Conservation (phyloP, 495 filamentous ascomycete species). For the Glonium stellatum region DNA sequence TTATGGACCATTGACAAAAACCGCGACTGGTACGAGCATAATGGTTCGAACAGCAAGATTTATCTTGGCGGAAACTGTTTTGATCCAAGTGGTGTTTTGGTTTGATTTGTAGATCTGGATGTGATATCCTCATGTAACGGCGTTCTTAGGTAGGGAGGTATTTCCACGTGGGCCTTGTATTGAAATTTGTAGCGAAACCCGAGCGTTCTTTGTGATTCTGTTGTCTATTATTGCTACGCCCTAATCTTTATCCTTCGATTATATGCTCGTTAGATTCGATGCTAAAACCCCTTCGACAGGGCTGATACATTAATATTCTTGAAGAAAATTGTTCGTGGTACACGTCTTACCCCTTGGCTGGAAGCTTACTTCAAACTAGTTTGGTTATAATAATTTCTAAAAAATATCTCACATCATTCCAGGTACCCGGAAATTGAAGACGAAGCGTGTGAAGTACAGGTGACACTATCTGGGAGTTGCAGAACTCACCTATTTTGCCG, state of each 20-base stretch:
- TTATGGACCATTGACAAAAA: conserved; percentile 26
- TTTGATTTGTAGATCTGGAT: conserved; percentile 1
- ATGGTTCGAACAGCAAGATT: not conserved
- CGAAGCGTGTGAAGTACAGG: too few relatives aligned
- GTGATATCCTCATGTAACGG: not conserved
- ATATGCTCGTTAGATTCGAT: not conserved
- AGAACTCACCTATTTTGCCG: too few relatives aligned
- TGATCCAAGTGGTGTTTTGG: not conserved
- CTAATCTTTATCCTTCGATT: not conserved
- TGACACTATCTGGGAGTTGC: too few relatives aligned
- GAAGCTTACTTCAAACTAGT: too few relatives aligned
- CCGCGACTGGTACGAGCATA: not conserved
- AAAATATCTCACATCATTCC: too few relatives aligned
- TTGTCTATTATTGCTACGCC: not conserved
- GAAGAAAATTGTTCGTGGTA: too few relatives aligned
- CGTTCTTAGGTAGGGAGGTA: not conserved
- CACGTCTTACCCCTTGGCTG: too few relatives aligned
- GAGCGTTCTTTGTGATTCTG: not conserved
- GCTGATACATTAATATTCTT: too few relatives aligned
- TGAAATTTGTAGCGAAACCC: not conserved
- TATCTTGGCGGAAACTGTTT: not conserved
- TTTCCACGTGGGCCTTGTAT: not conserved
- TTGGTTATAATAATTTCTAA: too few relatives aligned
- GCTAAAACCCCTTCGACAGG: not conserved
- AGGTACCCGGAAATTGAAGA: too few relatives aligned